Evolutionary conservation across 179 eudicot genomes (phyloP).

Genomic region (Patellifolia procumbens): DNA sequence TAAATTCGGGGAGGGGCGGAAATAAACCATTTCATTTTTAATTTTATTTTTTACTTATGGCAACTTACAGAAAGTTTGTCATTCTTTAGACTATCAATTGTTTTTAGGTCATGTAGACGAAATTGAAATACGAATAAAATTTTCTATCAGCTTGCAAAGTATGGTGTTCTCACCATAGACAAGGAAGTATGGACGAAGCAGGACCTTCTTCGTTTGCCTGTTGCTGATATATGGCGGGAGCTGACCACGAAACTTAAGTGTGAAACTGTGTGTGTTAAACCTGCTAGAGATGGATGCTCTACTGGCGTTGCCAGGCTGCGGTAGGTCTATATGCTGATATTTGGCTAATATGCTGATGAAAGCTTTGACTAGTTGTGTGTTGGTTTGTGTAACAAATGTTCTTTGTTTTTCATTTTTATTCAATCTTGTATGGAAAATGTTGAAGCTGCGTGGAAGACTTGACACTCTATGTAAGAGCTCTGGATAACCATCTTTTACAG

Average conservation of each 20-base stretch:
- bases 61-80: too few relatives aligned
- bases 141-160: constrained; percentile 54
- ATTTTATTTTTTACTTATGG: too few relatives aligned
- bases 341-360: constrained; percentile 14
- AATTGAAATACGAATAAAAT: neutral
- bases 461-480: constrained; percentile 63
- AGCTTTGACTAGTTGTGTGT: neutral
- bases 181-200: constrained; percentile 63
- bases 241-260: constrained; percentile 63
- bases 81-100: neutral
- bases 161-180: constrained; percentile 73
- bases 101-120: neutral
- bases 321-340: constrained; percentile 39
- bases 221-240: constrained; percentile 56
- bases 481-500: constrained; percentile 56
- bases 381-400: constrained; percentile 14
- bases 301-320: constrained; percentile 93
- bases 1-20: too few relatives aligned
- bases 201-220: constrained; percentile 47
- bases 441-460: constrained; percentile 71
- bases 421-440: constrained; percentile 12
- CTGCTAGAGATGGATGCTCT: constrained; percentile 93
- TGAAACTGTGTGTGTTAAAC: constrained; percentile 76
- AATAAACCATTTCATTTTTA: too few relatives aligned
- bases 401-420: constrained; percentile 5